Base-by-base conservation (phyloP, 225 moss, liverwort and hornwort genomes). In the Thuidium tamariscinum region DNA sequence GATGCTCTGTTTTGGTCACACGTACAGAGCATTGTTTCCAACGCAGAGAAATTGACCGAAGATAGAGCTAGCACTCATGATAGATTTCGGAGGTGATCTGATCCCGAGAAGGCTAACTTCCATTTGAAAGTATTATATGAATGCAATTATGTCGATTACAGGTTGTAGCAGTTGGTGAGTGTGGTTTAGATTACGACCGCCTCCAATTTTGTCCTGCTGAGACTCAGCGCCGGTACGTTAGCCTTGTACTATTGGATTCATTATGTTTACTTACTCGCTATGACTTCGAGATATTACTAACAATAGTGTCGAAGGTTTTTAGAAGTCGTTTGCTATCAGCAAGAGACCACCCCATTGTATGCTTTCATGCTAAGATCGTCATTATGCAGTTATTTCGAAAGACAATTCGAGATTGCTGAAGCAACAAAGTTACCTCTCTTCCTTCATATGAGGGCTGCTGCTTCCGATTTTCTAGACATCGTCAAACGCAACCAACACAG, bases 111-210 rank as follows among this genome's bases (percentile, higher is more conserved):
- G 51, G 30, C n/a, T 46, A 73, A 57, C 37, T 74, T 62, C 10
- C 52, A 81, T 63, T 80, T 84, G 65, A 65, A 85, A 73, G 77
- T 69, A 54, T 30, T 22, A 37, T 39, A 21, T 82, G 79, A 82
- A 66, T 42, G 68, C 64, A 65, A 54, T 80, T 75, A 14, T 83
- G 52, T 86, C 34, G 82, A 86, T 83, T 68, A 61, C 89, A 97
- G 97, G 96, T 97, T 77, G 97, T 99, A 78, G 98, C 98, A 39
- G 94, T 99, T 74, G 98, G 98, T 86, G 98, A 99, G 88, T 99
- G 95, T 86, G 98, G 98, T 66, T 92, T 99, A 90, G 98, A 99
- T 87, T 99, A 99, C 72, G 98, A 99, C 86, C 96, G 98, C 25
- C 89, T 99, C 57, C 87, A 96, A 63, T 99, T 99, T 86, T 99